phyloP scores from a whole-genome alignment of 768 basidiomycete genomes.

The Serendipita indica region DNA sequence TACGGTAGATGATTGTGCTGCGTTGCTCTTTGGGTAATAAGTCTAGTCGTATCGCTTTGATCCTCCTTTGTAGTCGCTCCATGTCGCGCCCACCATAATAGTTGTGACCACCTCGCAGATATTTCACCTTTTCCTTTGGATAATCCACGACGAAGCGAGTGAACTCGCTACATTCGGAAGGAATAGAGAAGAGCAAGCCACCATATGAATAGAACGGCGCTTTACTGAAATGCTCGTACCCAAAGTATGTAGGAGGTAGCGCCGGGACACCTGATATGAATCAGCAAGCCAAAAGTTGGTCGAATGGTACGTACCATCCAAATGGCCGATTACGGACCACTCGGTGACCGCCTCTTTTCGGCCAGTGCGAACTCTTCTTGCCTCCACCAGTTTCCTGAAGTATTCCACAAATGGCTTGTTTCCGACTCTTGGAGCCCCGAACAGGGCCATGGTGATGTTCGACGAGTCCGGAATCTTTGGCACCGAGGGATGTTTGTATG shows the following conservation, averaged over 20 bases:
- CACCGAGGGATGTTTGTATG: neutral
- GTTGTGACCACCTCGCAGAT: conserved; percentile 44
- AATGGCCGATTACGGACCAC: conserved; percentile 11
- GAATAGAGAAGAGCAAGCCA: conserved; percentile 34
- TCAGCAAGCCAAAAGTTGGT: neutral
- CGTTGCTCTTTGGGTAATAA: too few relatives aligned
- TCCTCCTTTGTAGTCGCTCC: conserved; percentile 30
- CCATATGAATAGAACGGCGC: conserved; percentile 36
- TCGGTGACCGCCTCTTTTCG: conserved; percentile 9
- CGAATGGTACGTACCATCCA: conserved; percentile 21
- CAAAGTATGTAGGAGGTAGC: conserved; percentile 37
- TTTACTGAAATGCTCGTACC: conserved; percentile 38
- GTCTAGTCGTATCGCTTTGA: conserved; percentile 29
- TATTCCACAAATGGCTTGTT: conserved; percentile 20
- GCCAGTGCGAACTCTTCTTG: neutral
- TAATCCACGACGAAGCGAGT: conserved; percentile 27
- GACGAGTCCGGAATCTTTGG: neutral
- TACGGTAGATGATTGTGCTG: neutral
- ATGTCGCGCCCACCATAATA: conserved; percentile 45
- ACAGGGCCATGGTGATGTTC: conserved; percentile 30
- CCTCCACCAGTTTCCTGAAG: neutral
- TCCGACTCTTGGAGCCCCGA: conserved; percentile 39
- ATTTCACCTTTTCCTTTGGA: conserved; percentile 11
- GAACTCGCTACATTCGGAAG: conserved; percentile 32
- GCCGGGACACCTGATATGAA: conserved; percentile 34